A percentile compares a stretch with the other conserved stretches of the same genome.
phyloP scores from a whole-genome alignment of 164 flowering plant genomes.

The Echeveria elegans region DNA sequence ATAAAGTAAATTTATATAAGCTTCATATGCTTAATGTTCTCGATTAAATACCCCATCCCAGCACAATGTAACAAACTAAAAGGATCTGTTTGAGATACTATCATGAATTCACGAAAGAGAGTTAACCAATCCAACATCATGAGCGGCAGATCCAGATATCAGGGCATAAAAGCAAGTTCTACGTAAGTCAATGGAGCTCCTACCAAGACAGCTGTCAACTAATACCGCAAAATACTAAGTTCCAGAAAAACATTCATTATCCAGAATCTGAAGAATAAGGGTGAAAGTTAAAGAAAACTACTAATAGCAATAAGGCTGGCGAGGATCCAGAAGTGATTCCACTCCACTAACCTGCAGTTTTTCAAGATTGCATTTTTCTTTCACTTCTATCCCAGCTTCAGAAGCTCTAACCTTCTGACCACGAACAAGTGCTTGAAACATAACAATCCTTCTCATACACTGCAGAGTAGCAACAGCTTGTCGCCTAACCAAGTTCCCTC shows the following conservation, averaged over 20 bases:
- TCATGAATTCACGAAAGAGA: background rate
- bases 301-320: background rate
- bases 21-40: background rate
- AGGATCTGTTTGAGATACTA: background rate
- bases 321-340: background rate
- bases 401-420: constrained; percentile 43
- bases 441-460: constrained; percentile 54
- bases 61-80: background rate
- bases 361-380: constrained; percentile 14
- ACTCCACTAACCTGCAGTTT: constrained; percentile 27
- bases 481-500: constrained; percentile 86
- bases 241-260: background rate
- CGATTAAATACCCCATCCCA: background rate
- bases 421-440: constrained; percentile 72
- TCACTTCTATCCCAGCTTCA: constrained; percentile 28
- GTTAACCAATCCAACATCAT: background rate
- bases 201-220: background rate
- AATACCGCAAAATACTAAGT: background rate
- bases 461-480: constrained; percentile 67
- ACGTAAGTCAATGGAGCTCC: background rate
- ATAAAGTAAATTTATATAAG: background rate
- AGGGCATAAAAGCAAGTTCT: background rate
- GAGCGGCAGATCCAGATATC: background rate
- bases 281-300: background rate
- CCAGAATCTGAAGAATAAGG: background rate